Evolutionary conservation across 2,329 filamentous ascomycete genomes (phyloP).

Genomic region (Fusarium circinatum): DNA sequence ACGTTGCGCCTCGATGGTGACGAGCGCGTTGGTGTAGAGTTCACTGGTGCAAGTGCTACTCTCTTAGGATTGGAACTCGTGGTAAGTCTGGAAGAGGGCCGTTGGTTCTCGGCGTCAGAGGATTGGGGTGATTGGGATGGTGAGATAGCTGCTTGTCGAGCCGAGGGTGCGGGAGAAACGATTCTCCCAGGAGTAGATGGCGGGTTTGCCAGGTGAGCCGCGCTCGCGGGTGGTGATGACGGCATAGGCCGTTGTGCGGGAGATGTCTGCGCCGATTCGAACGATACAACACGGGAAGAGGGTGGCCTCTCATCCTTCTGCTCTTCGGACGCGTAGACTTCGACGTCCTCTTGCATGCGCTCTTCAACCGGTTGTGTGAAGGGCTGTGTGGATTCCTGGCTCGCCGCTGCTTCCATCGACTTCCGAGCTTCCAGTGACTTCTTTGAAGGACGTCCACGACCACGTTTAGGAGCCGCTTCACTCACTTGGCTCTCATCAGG

Average conservation of each 20-base stretch:
- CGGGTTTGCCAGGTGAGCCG: conserved; percentile 38
- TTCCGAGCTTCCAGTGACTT: conserved; percentile 44
- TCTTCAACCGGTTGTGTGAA: conserved; percentile 28
- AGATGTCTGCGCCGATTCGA: conserved; percentile 33
- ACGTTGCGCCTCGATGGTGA: conserved; percentile 73
- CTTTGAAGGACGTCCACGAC: conserved; percentile 47
- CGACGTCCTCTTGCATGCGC: conserved; percentile 29
- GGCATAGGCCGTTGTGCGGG: conserved; percentile 10
- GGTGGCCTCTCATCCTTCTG: conserved; percentile 18
- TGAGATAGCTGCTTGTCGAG: conserved; percentile 65
- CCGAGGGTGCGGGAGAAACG: conserved; percentile 58
- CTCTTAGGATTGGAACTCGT: conserved; percentile 58
- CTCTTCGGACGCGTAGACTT: conserved; percentile 24
- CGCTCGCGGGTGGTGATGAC: conserved; percentile 35
- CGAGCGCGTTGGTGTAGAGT: conserved; percentile 59
- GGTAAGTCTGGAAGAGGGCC: conserved; percentile 72
- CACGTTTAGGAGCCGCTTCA: conserved; percentile 43
- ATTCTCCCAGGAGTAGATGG: conserved; percentile 57
- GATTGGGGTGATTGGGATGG: conserved; percentile 78
- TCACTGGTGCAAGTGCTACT: conserved; percentile 57
- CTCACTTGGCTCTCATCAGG: conserved; percentile 34
- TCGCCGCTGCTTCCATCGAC: conserved; percentile 31
- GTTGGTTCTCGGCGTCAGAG: conserved; percentile 83
- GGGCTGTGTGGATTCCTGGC: conserved; percentile 24
- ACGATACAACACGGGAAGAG: conserved; percentile 28